phyloP scores from a whole-genome alignment of 2,329 filamentous ascomycete species.

The Cryphonectria radicalis region DNA sequence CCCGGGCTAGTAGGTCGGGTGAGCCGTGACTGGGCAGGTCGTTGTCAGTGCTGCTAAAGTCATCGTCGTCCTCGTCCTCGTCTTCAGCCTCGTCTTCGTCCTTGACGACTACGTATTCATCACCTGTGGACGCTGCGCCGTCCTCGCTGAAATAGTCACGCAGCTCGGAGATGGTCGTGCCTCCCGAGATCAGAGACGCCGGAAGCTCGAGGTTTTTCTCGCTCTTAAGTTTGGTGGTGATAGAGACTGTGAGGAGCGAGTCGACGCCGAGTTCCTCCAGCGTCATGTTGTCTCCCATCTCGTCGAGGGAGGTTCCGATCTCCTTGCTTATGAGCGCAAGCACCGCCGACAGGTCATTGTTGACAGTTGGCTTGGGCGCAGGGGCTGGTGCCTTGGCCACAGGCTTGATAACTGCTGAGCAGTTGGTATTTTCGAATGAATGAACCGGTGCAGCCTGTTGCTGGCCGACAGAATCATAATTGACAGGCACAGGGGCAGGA shows the following conservation, averaged over 20 bases:
- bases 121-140: neutral
- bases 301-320: neutral
- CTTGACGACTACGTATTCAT: neutral
- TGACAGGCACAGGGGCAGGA: neutral
- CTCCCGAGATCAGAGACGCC: neutral
- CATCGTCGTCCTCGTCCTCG: neutral
- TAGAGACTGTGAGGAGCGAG: neutral
- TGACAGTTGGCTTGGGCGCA: neutral
- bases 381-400: neutral
- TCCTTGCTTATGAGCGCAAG: neutral
- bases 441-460: neutral
- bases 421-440: neutral
- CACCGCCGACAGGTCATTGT: neutral
- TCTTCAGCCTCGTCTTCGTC: neutral
- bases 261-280: neutral
- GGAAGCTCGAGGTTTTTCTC: neutral
- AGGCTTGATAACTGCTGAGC: neutral
- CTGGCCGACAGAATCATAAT: neutral
- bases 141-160: neutral
- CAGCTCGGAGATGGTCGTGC: neutral
- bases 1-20: neutral
- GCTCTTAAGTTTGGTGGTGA: neutral
- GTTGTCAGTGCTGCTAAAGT: neutral
- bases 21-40: neutral
- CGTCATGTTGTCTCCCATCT: neutral